Conservation (phyloP, 805 yeast species). For the Jamesozyma spencerorum region DNA sequence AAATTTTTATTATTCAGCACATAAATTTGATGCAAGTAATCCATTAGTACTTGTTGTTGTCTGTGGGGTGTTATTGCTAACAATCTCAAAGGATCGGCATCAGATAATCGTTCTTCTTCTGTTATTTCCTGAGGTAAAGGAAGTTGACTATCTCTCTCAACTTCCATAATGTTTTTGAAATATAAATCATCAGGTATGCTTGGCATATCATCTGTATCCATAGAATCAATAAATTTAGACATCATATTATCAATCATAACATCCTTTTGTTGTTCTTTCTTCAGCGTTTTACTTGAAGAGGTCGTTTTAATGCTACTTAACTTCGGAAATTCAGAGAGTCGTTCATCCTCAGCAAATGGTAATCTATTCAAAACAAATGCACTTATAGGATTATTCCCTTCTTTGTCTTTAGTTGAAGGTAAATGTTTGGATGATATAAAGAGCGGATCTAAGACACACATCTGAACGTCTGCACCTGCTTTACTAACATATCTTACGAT, state of each 20-base stretch:
- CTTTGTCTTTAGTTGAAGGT: background rate
- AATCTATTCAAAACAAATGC: constrained; percentile 45
- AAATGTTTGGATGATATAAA: constrained; percentile 4
- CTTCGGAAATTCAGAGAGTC: constrained; percentile 44
- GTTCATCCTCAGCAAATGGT: constrained; percentile 71
- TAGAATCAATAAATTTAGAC: constrained; percentile 35
- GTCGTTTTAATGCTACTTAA: constrained; percentile 31
- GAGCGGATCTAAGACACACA: constrained; percentile 50
- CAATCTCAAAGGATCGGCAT: constrained; percentile 18
- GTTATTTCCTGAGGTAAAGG: constrained; percentile 15
- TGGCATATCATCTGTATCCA: constrained; percentile 34
- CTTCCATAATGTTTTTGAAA: constrained; percentile 10
- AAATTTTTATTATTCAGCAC: constrained; percentile 14
- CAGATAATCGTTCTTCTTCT: constrained; percentile 7
- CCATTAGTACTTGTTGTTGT: constrained; percentile 20
- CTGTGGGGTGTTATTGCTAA: constrained; percentile 29
- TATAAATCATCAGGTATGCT: constrained; percentile 16
- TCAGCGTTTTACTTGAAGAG: constrained; percentile 21
- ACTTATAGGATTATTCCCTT: constrained; percentile 18
- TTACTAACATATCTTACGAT: constrained; percentile 57
- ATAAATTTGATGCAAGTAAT: constrained; percentile 19
- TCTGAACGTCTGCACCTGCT: constrained; percentile 37
- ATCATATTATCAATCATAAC: constrained; percentile 32
- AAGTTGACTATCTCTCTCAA: constrained; percentile 11
- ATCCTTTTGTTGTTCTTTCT: constrained; percentile 27